A percentile compares a stretch with the other conserved stretches of the same genome.
phyloP scores from a whole-genome alignment of 495 filamentous ascomycete species.

The Talaromyces proteolyticus region DNA sequence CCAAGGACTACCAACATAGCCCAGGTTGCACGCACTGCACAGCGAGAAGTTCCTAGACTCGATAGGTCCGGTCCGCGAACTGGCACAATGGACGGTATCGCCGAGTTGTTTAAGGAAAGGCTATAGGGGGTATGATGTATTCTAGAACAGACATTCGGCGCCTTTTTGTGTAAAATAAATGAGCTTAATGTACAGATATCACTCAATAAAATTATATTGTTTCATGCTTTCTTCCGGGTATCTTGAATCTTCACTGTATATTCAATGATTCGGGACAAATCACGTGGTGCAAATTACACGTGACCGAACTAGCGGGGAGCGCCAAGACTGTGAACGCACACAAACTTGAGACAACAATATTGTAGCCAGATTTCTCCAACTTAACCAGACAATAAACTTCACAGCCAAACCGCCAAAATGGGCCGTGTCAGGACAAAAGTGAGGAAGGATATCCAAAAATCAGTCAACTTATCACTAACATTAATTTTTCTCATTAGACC shows the following conservation, averaged over 20 bases:
- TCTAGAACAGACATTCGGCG: too few relatives aligned
- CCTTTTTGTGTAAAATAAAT: background rate
- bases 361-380: background rate
- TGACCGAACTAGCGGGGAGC: background rate
- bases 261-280: too few relatives aligned
- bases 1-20: conserved; percentile 17
- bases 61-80: conserved; percentile 11
- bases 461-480: conserved; percentile 2
- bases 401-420: conserved; percentile 65
- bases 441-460: too few relatives aligned
- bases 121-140: background rate
- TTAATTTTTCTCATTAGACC: conserved; percentile 52
- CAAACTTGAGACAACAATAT: background rate
- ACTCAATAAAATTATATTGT: background rate
- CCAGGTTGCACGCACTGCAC: conserved; percentile 17
- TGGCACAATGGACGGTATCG: background rate
- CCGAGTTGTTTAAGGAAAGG: too few relatives aligned
- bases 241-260: too few relatives aligned
- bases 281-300: background rate
- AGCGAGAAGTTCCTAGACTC: conserved; percentile 25
- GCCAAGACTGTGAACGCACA: background rate
- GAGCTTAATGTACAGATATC: background rate
- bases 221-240: background rate
- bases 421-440: conserved; percentile 91
- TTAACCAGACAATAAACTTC: conserved; percentile 23